Base-by-base conservation (phyloP, 208 protist genomes). In the Crithidia sp. region DNA sequence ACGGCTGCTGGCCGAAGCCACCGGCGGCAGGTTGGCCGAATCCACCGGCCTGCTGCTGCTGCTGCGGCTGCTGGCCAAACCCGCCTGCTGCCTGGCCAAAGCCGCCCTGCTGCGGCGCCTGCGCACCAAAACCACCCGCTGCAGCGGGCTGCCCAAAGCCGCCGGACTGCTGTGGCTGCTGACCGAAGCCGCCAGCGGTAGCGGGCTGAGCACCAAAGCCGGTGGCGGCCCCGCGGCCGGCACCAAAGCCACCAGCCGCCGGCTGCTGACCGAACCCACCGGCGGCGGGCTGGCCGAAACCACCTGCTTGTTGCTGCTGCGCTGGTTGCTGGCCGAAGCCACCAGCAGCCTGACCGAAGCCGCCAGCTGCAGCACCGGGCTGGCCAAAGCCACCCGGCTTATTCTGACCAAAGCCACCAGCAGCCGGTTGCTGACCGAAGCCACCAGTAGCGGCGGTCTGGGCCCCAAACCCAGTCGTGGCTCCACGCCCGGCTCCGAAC, bases 51-150 rank as follows among this genome's bases (percentile, higher is more conserved):
- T 62, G 71, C 45, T 56, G 60, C 56, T 52, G 62, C 56, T 56
- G 62, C 58, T 56, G 52, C 55, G 4, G 47, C 36, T 47, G 39
- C 7, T 61, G 67, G n/a, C 5, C 47, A 57, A 43, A 67, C 49
- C 14, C 67, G 70, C 10, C 39, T 47, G 16, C 16, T 17, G 39
- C 53, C 40, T 82, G 71, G 7, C 81, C 81, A 67, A 85, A 82
- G 12, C 76, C 81, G 56, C 67, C 68, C 7, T 36, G 61, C 56
- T 64, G 61, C 55, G 41, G 44, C 54, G 50, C 56, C n/a, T 66
- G 67, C 63, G 57, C 49, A 79, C 81, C 81, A 63, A 89, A 89
- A 19, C 82, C 85, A 41, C 79, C 79, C 52, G 69, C 63, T 36
- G 47, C 55, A 41, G 37, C 13, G 69, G 76, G 61, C 50, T 82